A percentile compares a stretch with the other conserved stretches of the same genome.
Conservation (phyloP, 2,329 filamentous ascomycete species). For the Ophiostoma sp. region DNA sequence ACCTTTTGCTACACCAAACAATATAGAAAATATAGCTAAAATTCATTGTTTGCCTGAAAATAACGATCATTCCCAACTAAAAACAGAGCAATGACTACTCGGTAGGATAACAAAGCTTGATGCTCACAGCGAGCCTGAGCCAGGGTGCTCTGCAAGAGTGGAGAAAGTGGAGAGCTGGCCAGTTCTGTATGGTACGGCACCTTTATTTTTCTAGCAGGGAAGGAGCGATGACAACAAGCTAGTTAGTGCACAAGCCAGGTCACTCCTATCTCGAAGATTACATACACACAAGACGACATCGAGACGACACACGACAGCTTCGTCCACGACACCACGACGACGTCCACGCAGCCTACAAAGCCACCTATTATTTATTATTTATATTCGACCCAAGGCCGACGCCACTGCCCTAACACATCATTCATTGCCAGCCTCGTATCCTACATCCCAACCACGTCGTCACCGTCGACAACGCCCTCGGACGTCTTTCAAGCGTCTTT, state of each 20-base stretch:
- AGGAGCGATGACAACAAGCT: background rate
- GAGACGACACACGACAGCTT: background rate
- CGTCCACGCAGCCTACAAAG: background rate
- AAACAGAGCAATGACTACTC: too few species aligned
- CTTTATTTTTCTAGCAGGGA: background rate
- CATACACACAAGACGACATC: background rate
- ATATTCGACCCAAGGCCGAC: background rate
- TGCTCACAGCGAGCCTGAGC: background rate
- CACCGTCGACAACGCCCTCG: background rate
- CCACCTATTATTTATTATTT: background rate
- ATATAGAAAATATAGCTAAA: too few species aligned
- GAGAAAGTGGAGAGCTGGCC: conserved; percentile 15
- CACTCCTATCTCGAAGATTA: conserved; percentile 5
- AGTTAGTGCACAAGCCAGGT: background rate
- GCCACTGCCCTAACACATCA: background rate
- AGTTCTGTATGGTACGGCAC: background rate
- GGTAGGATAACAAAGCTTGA: too few species aligned
- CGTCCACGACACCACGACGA: background rate
- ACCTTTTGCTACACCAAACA: too few species aligned
- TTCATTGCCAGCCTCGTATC: background rate
- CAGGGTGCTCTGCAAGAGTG: background rate
- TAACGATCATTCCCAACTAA: too few species aligned
- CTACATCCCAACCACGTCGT: background rate
- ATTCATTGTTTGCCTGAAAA: too few species aligned
- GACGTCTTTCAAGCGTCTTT: background rate